Evolutionary conservation across 1,139 yeast genomes (phyloP), one percentile per base, ranked within the genome.

Genomic region (Kazachstania sp.): DNA sequence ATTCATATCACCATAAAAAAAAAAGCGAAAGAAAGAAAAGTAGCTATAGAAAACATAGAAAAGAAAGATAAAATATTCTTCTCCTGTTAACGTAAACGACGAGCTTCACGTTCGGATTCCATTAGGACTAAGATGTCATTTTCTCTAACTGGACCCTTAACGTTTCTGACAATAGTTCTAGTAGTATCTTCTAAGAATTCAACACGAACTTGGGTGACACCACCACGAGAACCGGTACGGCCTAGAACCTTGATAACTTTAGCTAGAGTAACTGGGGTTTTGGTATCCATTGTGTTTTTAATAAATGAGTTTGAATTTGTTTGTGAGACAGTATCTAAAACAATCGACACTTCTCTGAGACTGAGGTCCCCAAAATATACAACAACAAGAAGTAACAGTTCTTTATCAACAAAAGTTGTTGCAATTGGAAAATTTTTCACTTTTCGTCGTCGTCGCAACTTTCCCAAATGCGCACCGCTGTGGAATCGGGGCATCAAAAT

Each of bases 201-300:
- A 70, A 92, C 97, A 78, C 98, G 90, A 74, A 92, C 97, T 79
- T 92, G 98, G 77, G 97, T 92, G 77, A 92, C 98, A 84, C 97
- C 97, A 84, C 98, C 98, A 81, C 97, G 90, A 73, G 97, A 90
- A 73, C 97, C 97, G 83, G 97, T 90, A 80, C 97, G 88, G 74
- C 97, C 97, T 76, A 92, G 83, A 75, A 92, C 97, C 82, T 92
- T 92, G 79, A 86, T 88, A 73, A 92, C 97, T 81, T 88, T 90
- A 74, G 97, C 98, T 77, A 92, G 86, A 78, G 95, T 92, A 71
- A 90, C 97, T 74, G 95, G 96, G 75, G 92, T 83, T 76, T 84
- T 84, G 71, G 88, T 75, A 75, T 83, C 94, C 92, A 64, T 64
- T 48, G 54, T 57, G 28, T 23, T 23, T n/a, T 4, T 23, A 30